Conservation (phyloP, 108 stramenopile genomes). For the Schizochytrium sp. region DNA sequence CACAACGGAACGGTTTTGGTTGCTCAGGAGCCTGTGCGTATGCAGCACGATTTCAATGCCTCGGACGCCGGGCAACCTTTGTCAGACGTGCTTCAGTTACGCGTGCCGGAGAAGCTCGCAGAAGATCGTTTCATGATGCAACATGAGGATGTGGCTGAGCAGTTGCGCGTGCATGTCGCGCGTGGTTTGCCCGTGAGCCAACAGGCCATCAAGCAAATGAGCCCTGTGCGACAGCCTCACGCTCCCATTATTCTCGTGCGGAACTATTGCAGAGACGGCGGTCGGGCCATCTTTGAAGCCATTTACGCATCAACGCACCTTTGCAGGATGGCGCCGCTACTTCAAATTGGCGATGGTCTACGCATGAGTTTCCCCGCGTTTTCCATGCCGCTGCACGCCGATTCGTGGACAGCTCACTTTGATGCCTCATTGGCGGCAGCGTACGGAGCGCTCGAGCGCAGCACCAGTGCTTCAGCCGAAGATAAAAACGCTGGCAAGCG, state of each 20-base stretch:
- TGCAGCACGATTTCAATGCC: too few relatives aligned
- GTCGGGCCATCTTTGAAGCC: background rate
- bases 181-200: background rate
- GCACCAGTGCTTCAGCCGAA: background rate
- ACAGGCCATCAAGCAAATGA: background rate
- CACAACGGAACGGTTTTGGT: background rate
- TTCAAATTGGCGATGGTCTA: background rate
- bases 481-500: background rate
- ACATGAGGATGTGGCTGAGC: background rate
- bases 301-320: background rate
- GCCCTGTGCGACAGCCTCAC: background rate
- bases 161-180: background rate
- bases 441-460: background rate
- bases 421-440: background rate
- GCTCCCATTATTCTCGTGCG: background rate
- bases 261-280: background rate
- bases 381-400: background rate
- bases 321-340: background rate
- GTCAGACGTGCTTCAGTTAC: background rate
- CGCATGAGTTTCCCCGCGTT: background rate
- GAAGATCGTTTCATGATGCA: background rate
- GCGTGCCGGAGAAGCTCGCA: background rate
- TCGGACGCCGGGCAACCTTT: too few relatives aligned
- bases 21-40: background rate
- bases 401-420: background rate